Evolutionary conservation across 2,329 filamentous ascomycete genomes (phyloP), one percentile per base, ranked within the genome.

Genomic region (Cladobotryum mycophilum): DNA sequence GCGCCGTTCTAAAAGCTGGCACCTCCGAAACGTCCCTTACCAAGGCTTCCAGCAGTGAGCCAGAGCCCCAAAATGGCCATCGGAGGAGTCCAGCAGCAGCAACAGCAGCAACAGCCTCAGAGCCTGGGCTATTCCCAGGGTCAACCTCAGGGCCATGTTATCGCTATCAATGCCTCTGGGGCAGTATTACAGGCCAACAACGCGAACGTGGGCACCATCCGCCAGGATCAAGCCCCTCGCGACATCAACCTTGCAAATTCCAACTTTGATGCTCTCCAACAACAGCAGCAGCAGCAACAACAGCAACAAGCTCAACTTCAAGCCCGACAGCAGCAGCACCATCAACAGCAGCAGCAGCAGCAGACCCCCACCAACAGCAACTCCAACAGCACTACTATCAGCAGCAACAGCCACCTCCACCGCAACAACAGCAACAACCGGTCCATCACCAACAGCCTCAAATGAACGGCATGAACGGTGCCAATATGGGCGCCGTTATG

Each of bases 401-500:
- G 18, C 52, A 55, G 17, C 55, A 53, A 30, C 56, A 45, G n/a
- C 42, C 50, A 14, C 56, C 54, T 25, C 60, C 49, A 34, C 53
- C 53, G 12, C 56, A 54, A 8, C 53, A 56, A 38, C 52, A 54
- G 2, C 55, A 51, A 15, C 54, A 47, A 45, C 41, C 38, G 6
- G 25, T 30, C 9, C 55, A 56, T 17, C 60, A 58, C 43, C 55
- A 56, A 41, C 55, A 53, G 14, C 44, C 41, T 47, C 52, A 48
- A 49, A 77, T 77, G 73, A 77, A 77, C 62, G 74, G 74, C 54
- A 70, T 76, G 60, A 77, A 76, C 57, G 74, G 74, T 59, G 67
- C 64, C 56, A 72, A 70, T 58, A 70, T 75, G 68, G 67, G 70
- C 25, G 68, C 67, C 33, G 73, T 72, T 53, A 74, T 76, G 51